Evolutionary conservation across 2,329 filamentous ascomycete genomes (phyloP).

Genomic region (Aspergillus jensenii): DNA sequence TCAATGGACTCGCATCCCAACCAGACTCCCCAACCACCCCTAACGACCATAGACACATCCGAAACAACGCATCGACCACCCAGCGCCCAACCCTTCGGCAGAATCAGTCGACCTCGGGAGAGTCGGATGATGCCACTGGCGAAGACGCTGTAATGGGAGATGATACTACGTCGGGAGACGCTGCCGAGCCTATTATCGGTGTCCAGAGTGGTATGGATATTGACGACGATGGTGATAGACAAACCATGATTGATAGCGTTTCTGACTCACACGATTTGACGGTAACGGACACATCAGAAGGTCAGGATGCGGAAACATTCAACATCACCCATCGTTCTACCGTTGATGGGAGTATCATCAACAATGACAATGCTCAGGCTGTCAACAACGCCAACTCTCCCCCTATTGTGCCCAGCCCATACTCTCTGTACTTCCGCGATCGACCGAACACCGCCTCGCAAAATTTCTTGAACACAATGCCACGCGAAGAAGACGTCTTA

Average conservation of each 20-base stretch:
- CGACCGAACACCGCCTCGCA: conserved; percentile 67
- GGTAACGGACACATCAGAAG: conserved; percentile 76
- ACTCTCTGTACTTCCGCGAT: conserved; percentile 78
- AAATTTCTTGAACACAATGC: conserved; percentile 84
- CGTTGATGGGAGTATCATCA: conserved; percentile 81
- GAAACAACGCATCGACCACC: conserved; percentile 52
- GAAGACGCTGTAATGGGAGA: conserved; percentile 79
- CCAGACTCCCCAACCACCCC: conserved; percentile 90
- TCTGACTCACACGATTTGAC: conserved; percentile 72
- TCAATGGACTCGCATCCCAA: conserved; percentile 74
- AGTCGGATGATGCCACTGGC: conserved; percentile 80
- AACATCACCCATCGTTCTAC: conserved; percentile 86
- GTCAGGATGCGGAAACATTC: conserved; percentile 86
- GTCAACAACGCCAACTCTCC: conserved; percentile 68
- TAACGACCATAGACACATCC: conserved; percentile 63
- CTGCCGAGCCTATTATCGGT: conserved; percentile 69
- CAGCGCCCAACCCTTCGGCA: conserved; percentile 84
- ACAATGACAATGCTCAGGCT: conserved; percentile 63
- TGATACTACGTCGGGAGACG: conserved; percentile 51
- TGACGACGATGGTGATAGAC: conserved; percentile 80
- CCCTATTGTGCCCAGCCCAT: conserved; percentile 67
- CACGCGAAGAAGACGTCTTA: conserved; percentile 92
- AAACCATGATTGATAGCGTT: conserved; percentile 71
- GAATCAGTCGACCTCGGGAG: conserved; percentile 80
- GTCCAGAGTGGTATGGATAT: conserved; percentile 82